phyloP scores from a whole-genome alignment of 306 rosid species.

The Begonia loranthoides region DNA sequence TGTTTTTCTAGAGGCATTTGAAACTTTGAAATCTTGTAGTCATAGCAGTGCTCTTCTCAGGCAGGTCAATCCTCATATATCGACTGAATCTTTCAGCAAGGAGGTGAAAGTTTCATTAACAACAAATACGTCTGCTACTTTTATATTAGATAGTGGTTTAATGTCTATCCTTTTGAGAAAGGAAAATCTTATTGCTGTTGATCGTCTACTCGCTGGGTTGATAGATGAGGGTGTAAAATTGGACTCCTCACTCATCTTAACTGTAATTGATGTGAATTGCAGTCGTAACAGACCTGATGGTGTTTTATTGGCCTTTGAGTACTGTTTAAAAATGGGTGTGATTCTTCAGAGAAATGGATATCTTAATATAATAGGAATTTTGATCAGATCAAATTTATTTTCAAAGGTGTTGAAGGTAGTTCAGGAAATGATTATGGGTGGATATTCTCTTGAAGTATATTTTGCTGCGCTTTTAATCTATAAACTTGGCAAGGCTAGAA shows the following conservation, averaged over 20 bases:
- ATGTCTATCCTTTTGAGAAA: slow-evolving; percentile 35
- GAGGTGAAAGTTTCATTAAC: slow-evolving; percentile 17
- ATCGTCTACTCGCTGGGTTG: slow-evolving; percentile 33
- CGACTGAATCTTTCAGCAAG: slow-evolving; percentile 14
- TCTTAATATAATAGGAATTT: slow-evolving; percentile 47
- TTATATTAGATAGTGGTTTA: slow-evolving; percentile 34
- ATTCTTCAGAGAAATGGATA: slow-evolving; percentile 37
- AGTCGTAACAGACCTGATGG: slow-evolving; percentile 32
- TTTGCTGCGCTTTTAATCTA: slow-evolving; percentile 37
- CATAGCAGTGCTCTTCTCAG: slow-evolving; percentile 45
- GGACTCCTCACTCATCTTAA: slow-evolving; percentile 29
- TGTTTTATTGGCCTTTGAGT: slow-evolving; percentile 53
- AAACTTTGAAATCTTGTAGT: slow-evolving; percentile 39
- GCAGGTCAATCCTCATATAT: slow-evolving; percentile 63
- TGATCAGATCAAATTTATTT: slow-evolving; percentile 36
- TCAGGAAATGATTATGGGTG: slow-evolving; percentile 41
- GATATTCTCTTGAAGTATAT: slow-evolving; percentile 59
- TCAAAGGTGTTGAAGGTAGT: slow-evolving; percentile 33
- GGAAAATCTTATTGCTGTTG: slow-evolving; percentile 42
- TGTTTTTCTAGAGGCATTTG: slow-evolving; percentile 43
- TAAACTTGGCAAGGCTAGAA: slow-evolving; percentile 50
- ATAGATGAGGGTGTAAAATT: slow-evolving; percentile 29
- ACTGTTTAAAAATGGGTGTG: slow-evolving; percentile 30
- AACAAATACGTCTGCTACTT: slow-evolving; percentile 10
- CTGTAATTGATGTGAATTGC: slow-evolving; percentile 48